Evolutionary conservation across 768 basidiomycete genomes (phyloP).

Genomic region (Collybiopsis luxurians): DNA sequence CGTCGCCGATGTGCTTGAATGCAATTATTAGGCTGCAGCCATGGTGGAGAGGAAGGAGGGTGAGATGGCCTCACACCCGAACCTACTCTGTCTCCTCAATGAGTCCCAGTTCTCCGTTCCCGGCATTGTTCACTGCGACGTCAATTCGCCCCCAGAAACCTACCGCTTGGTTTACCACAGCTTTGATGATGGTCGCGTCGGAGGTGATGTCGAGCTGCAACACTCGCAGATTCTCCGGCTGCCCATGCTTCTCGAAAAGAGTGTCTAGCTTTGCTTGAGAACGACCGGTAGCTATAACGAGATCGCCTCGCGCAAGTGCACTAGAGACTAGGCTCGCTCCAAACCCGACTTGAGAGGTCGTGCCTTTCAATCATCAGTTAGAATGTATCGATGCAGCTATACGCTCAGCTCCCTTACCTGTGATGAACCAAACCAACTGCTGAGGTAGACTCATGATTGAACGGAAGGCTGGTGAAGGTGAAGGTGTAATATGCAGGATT

Average conservation of each 20-base stretch:
- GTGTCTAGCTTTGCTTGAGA: slow-evolving; percentile 39
- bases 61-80: not conserved
- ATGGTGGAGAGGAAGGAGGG: no score
- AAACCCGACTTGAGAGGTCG: slow-evolving; percentile 37
- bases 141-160: slow-evolving; percentile 53
- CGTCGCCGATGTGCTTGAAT: slow-evolving; percentile 8
- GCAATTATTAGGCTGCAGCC: no score
- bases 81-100: slow-evolving; percentile 58
- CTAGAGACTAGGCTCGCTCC: slow-evolving; percentile 47
- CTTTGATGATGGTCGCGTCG: slow-evolving; percentile 38
- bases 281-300: slow-evolving; percentile 58
- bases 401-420: not conserved
- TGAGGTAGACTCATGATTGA: not conserved
- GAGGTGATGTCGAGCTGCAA: slow-evolving; percentile 52
- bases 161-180: slow-evolving; percentile 42
- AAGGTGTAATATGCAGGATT: no score
- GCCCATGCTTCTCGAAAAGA: slow-evolving; percentile 22
- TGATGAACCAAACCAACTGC: slow-evolving; percentile 5
- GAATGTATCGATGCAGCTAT: no score
- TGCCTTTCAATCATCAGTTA: not conserved
- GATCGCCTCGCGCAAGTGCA: slow-evolving; percentile 54
- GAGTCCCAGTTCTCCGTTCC: slow-evolving; percentile 39
- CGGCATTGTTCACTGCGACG: slow-evolving; percentile 67
- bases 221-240: slow-evolving; percentile 34
- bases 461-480: not conserved